Base-by-base conservation (phyloP, 768 basidiomycete genomes). In the Cubamyces sp. region DNA sequence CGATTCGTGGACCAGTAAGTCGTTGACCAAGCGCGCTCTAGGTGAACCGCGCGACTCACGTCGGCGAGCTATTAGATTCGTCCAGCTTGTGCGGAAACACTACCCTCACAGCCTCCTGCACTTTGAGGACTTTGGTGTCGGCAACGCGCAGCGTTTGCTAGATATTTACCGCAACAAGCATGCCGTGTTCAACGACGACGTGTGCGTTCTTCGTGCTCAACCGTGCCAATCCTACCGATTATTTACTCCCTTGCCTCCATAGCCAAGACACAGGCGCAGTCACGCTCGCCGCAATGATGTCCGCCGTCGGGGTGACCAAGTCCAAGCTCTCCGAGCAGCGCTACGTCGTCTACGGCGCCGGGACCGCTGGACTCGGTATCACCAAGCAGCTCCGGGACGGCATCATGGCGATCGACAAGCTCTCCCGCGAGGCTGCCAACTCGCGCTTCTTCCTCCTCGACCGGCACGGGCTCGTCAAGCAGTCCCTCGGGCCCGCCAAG, bases 41-140 rank as follows among this genome's bases (percentile, higher is more conserved):
- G 8, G 28, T 30, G 28, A 30, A 30, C 28, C 8, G 34, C 34
- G 34, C 34, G 34, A 34, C 2, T 14, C 25, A 3, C 48, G 4
- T 28, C 26, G 48, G 6, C 12, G 23, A 25, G 6, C 21, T 48
- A 11, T 9, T 15, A 89, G 88, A 67, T 91, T 94, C 68, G 85
- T 93, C 3, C 87, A 88, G 65, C 79, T 93, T 12, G 85, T 93
- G 7, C 81, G 86, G 48, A 92, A 92, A 70, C 73, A 92, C 70
- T 81, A 83, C 64, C 88, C 89, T 0, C 76, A 82, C 59, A 76
- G 81, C 69, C 78, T 94, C 3, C 75, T 91, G 3, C 92, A 96
- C 70, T 93, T 94, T 57, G 92, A 95, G 70, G 92, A 94, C 68
- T 93, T 93, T 63, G 91, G 91, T 3, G 85, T 90, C 2, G 80